Base-by-base conservation (phyloP, 106 monocot species). In the Acorus gramineus region DNA sequence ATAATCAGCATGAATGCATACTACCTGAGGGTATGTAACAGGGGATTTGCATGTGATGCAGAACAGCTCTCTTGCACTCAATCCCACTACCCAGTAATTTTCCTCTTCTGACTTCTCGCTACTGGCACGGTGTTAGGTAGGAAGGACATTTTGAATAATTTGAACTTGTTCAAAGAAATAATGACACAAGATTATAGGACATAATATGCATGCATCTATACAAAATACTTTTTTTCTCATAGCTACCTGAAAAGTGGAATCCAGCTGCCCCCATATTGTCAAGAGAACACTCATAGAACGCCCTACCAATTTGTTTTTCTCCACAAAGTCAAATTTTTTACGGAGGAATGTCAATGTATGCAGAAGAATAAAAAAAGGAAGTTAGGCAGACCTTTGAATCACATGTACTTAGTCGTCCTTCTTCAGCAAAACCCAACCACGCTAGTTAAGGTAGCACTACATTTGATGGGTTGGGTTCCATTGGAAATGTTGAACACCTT, bases 341-440 rank as follows among this genome's bases (percentile, higher is more conserved):
- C 28, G 1, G 28, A 28, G 1, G 28, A 28, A 4, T 61, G 3
- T 8, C 6, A 6, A 5, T 58, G 12, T 6, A 42, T 44, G 4
- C 5, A 14, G 8, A 7, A 70, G 7, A 52, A 46, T 69, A 5
- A 49, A 57, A 6, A 54, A 44, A 56, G 45, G 42, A 8, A 69
- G 12, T 8, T 53, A 42, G 13, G 53, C 78, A 58, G 43, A 95
- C 96, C 87, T 78, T 79, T 47, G 96, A 88, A 64, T 96, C 91
- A 57, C 81, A 96, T 62, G 91, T 66, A 55, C 91, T 75, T 63
- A 91, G 76, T 46, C 81, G 80, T 6, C 95, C 95, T 61, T 96
- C 90, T 79, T 96, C 95, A 67, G 85, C 90, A 65, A 87, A 96
- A 28, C 96, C 96, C 79, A 96, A 77, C 96, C 96, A 96, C 55